Conservation (phyloP, 1,284 basidiomycete species). For the Boletellus deceptivus region DNA sequence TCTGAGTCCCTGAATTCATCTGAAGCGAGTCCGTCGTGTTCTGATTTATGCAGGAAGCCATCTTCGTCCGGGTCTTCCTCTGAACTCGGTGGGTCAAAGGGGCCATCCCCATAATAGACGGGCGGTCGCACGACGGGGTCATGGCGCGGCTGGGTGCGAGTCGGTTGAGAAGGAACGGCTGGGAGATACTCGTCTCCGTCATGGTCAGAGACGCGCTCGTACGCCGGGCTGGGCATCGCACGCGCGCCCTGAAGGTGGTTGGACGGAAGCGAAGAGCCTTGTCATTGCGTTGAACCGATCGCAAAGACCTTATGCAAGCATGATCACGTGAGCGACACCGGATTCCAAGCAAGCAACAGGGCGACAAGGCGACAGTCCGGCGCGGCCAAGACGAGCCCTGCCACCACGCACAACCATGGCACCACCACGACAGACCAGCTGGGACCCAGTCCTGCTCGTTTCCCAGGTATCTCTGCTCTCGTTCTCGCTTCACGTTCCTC, state of each 20-base stretch:
- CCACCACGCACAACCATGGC: constrained; percentile 14
- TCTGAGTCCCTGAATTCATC: constrained; percentile 22
- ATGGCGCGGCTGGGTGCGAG: not conserved
- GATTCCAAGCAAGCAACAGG: not conserved
- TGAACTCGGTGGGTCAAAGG: constrained; percentile 70
- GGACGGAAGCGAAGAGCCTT: constrained; percentile 1
- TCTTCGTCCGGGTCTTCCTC: constrained; percentile 58
- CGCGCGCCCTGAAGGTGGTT: constrained; percentile 1
- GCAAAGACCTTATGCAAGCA: constrained; percentile 12
- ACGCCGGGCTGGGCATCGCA: constrained; percentile 26
- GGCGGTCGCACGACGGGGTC: constrained; percentile 36
- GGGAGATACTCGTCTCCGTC: constrained; percentile 23
- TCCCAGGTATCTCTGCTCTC: constrained; percentile 51
- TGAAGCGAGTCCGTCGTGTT: constrained; percentile 27
- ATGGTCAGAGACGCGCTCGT: constrained; percentile 25
- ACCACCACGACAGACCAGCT: constrained; percentile 43
- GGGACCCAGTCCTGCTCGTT: constrained; percentile 76
- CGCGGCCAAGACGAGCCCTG: not conserved
- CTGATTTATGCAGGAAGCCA: constrained; percentile 41
- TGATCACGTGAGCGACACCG: constrained; percentile 14
- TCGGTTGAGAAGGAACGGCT: constrained; percentile 1
- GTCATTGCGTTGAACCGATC: constrained; percentile 1
- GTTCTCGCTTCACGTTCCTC: not conserved
- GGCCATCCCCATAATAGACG: constrained; percentile 67
- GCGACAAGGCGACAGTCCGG: not conserved